Percentiles rank a stretch among this genome's conserved stretches.
Evolutionary conservation across 1,284 basidiomycete species (phyloP).

Genomic region (Tremellales sp.): DNA sequence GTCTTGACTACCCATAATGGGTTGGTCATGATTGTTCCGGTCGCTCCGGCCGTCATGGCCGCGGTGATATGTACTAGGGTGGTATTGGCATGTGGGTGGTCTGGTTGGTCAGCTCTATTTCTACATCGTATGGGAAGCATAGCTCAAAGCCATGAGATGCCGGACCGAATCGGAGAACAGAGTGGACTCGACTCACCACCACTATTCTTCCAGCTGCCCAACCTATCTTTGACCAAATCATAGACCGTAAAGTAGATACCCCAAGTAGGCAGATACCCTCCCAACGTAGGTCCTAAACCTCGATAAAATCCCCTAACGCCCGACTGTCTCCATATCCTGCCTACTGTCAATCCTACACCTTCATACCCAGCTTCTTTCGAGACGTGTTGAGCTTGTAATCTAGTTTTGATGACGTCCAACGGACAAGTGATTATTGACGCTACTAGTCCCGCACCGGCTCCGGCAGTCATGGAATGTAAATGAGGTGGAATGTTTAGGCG

Average conservation of each 20-base stretch:
- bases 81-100: slow-evolving; percentile 19
- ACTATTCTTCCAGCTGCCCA: slow-evolving; percentile 55
- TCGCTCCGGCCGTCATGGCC: slow-evolving; percentile 86
- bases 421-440: slow-evolving; percentile 94
- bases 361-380: slow-evolving; percentile 67
- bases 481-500: slow-evolving; percentile 27
- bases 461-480: slow-evolving; percentile 51
- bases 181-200: slow-evolving; percentile 27
- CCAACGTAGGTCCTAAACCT: slow-evolving; percentile 88
- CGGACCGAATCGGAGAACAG: background rate
- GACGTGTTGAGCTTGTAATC: slow-evolving; percentile 81
- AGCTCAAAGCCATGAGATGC: too few species aligned
- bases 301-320: slow-evolving; percentile 85
- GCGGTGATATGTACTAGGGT: slow-evolving; percentile 70
- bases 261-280: slow-evolving; percentile 95
- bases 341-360: slow-evolving; percentile 71
- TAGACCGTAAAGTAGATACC: slow-evolving; percentile 98
- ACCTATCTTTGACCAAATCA: slow-evolving; percentile 79
- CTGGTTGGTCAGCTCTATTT: slow-evolving; percentile 9
- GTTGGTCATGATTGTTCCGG: slow-evolving; percentile 85
- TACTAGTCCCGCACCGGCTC: slow-evolving; percentile 69
- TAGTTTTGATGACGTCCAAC: slow-evolving; percentile 95
- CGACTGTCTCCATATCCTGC: slow-evolving; percentile 65
- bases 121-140: too few species aligned
- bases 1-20: slow-evolving; percentile 97